A percentile compares a stretch with the other conserved stretches of the same genome.
Conservation (phyloP, 106 monocot species). For the Dendrobium catenatum region DNA sequence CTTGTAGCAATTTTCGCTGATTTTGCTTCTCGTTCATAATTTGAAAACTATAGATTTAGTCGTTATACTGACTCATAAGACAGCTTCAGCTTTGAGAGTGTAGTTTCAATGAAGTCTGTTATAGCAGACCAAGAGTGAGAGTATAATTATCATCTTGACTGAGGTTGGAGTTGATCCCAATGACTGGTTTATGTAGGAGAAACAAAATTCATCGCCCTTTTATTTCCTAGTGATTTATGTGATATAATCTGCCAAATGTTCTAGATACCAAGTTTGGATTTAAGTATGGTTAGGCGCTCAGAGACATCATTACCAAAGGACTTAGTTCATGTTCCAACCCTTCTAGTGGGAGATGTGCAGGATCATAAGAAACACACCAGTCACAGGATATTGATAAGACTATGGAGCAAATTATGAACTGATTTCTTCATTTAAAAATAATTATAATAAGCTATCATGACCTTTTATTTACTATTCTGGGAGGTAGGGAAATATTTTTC, state of each 20-base stretch:
- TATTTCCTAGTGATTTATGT: not conserved
- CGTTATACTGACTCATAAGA: not conserved
- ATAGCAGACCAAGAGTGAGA: not conserved
- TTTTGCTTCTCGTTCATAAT: not conserved
- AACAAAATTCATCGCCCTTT: not conserved
- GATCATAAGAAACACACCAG: not conserved
- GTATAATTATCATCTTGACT: not conserved
- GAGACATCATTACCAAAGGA: not conserved
- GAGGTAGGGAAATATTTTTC: not conserved
- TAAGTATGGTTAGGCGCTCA: not conserved
- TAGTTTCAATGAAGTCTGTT: not conserved
- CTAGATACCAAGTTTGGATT: not conserved
- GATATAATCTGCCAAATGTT: not conserved
- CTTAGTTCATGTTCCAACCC: not conserved
- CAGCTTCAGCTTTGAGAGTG: not conserved
- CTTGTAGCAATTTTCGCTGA: not conserved
- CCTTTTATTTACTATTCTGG: not conserved
- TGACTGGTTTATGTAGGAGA: not conserved
- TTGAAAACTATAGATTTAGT: not conserved
- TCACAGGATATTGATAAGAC: not conserved
- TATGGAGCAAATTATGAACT: not conserved
- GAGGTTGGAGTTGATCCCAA: not conserved
- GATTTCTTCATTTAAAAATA: not conserved
- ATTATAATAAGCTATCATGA: not conserved
- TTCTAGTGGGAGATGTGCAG: not conserved